phyloP scores from a whole-genome alignment of 495 filamentous ascomycete genomes.

The Lichina pygmaea region DNA sequence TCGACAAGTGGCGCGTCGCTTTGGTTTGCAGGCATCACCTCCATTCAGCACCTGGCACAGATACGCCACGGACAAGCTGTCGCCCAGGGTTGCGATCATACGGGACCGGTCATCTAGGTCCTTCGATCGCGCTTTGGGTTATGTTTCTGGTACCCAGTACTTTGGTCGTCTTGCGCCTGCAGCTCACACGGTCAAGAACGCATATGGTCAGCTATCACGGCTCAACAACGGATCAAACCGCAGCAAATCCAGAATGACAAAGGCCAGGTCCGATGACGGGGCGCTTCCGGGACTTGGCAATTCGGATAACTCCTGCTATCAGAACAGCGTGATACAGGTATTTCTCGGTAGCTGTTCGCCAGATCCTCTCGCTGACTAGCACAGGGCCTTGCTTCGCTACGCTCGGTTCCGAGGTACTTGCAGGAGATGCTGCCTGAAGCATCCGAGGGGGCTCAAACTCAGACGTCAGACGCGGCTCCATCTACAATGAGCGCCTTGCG shows the following conservation, averaged over 20 bases:
- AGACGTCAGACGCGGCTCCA: constrained; percentile 9
- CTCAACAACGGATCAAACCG: constrained; percentile 19
- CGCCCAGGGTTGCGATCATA: too few species aligned
- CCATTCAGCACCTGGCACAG: too few species aligned
- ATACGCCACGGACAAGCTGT: too few species aligned
- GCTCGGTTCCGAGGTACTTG: constrained; percentile 27
- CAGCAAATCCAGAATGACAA: constrained; percentile 16
- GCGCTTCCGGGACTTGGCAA: constrained; percentile 63
- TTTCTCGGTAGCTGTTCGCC: not conserved
- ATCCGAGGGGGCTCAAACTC: constrained; percentile 4
- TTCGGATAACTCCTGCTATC: constrained; percentile 85
- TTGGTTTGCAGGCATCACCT: too few species aligned
- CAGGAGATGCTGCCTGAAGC: constrained; percentile 5
- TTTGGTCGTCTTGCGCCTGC: constrained; percentile 1
- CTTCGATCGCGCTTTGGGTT: not conserved
- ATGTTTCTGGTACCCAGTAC: not conserved
- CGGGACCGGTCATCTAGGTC: not conserved
- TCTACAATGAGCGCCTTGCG: constrained; percentile 28
- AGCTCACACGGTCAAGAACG: constrained; percentile 33
- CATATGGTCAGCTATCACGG: constrained; percentile 21
- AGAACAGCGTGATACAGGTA: constrained; percentile 62
- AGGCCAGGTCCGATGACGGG: constrained; percentile 15
- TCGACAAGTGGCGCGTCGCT: too few species aligned
- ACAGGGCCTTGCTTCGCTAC: constrained; percentile 57
- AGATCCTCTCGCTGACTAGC: too few species aligned